Percentiles rank a stretch among this genome's conserved stretches.
These are phyloP conservation scores for Seminavis robusta DNA, from an alignment of 108 stramenopile species.

Conservation along the genomic window DNA sequence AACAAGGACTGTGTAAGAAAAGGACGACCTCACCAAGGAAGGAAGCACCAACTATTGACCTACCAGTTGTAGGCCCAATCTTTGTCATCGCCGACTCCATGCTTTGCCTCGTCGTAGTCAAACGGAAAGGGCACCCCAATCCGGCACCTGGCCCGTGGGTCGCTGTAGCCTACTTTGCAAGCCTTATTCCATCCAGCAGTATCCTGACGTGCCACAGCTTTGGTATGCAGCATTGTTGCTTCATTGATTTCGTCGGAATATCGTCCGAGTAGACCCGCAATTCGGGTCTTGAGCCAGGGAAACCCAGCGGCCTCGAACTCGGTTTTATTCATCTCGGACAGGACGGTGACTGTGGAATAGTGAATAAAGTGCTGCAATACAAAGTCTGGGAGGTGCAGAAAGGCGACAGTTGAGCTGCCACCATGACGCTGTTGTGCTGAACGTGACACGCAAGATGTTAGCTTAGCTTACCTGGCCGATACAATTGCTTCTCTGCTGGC, in stretches of 20 bases:
- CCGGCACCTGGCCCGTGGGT: constrained; percentile 6
- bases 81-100: constrained; percentile 8
- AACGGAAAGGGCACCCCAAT: constrained; percentile 15
- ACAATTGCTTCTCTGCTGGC: constrained; percentile 76
- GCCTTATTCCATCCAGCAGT: constrained; percentile 22
- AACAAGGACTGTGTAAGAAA: no score
- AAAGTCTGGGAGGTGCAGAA: constrained; percentile 48
- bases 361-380: constrained; percentile 84
- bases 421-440: neutral
- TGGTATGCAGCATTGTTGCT: constrained; percentile 85
- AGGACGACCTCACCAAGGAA: no score
- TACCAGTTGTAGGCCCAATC: constrained; percentile 78
- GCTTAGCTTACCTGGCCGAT: constrained; percentile 17
- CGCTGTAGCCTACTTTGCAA: constrained; percentile 3
- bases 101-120: neutral
- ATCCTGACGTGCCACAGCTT: constrained; percentile 73
- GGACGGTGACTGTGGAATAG: constrained; percentile 73
- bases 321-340: constrained; percentile 43
- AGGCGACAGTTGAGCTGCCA: neutral
- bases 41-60: no score
- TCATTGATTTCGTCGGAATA: constrained; percentile 68
- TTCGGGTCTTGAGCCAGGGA: constrained; percentile 19
- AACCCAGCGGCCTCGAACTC: constrained; percentile 44
- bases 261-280: constrained; percentile 48
- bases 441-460: neutral